Conservation (phyloP, 2,329 filamentous ascomycete species). For the Aureobasidium sp. region DNA sequence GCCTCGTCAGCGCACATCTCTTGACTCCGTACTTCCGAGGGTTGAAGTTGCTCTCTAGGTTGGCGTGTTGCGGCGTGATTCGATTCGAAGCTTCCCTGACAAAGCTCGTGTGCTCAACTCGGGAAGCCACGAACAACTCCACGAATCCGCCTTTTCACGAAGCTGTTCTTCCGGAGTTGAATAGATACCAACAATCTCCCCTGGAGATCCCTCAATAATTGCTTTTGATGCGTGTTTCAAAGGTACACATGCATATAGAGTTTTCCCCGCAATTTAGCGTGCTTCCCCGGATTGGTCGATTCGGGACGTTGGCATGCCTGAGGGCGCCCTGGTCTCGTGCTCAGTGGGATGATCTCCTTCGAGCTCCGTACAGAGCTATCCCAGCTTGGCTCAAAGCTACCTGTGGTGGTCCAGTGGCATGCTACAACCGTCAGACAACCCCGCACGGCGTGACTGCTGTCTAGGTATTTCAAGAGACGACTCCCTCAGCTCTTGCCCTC, state of each 20-base stretch:
- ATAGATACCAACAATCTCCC: background rate
- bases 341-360: slow-evolving; percentile 9
- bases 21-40: slow-evolving; percentile 10
- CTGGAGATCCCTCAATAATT: slow-evolving; percentile 3
- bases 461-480: slow-evolving; percentile 2
- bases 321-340: slow-evolving; percentile 11
- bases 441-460: slow-evolving; percentile 15
- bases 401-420: slow-evolving; percentile 4
- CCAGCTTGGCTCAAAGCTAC: slow-evolving; percentile 14
- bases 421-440: slow-evolving; percentile 14
- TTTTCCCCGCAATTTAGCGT: slow-evolving; percentile 14
- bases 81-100: background rate
- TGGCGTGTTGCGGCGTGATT: background rate
- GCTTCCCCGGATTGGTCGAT: slow-evolving; percentile 4
- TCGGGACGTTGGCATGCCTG: background rate
- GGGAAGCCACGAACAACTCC: background rate
- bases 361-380: slow-evolving; percentile 11
- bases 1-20: slow-evolving; percentile 11
- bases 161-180: background rate
- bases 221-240: slow-evolving; percentile 12
- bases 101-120: background rate
- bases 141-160: background rate
- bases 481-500: slow-evolving; percentile 5
- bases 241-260: background rate
- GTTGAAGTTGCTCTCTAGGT: background rate